Percentiles rank a stretch among this genome's conserved stretches.
phyloP scores from a whole-genome alignment of 1,284 basidiomycete species.

The Ustilago vetiveriae region DNA sequence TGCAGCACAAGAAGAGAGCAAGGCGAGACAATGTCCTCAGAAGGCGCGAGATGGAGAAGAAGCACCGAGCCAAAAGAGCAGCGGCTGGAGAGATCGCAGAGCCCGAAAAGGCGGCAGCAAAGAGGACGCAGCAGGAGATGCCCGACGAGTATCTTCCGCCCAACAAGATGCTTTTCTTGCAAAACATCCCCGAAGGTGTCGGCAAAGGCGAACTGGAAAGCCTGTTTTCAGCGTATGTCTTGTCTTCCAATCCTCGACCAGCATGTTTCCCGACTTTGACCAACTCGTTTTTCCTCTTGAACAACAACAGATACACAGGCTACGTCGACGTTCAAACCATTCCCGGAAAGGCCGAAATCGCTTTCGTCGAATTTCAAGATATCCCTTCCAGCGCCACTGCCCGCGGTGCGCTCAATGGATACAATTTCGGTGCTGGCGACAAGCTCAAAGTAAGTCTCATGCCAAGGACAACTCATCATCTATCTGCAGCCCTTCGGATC shows the following conservation, averaged over 20 bases:
- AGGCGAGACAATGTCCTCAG: constrained; percentile 48
- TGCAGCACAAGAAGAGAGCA: constrained; percentile 52
- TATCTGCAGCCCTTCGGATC: background rate
- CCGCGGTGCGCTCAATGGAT: constrained; percentile 62
- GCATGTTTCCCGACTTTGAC: background rate
- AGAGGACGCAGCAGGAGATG: constrained; percentile 70
- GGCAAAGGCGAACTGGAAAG: constrained; percentile 54
- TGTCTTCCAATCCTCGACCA: background rate
- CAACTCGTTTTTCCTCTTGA: background rate
- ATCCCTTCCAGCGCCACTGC: constrained; percentile 55
- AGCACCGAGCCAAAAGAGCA: constrained; percentile 43
- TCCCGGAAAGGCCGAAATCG: constrained; percentile 63
- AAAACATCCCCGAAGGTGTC: constrained; percentile 69
- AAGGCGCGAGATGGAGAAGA: constrained; percentile 48
- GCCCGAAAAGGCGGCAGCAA: constrained; percentile 32
- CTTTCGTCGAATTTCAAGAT: constrained; percentile 64
- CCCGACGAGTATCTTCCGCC: constrained; percentile 99
- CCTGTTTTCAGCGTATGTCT: constrained; percentile 56
- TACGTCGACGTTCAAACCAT: constrained; percentile 62
- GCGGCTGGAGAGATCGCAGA: constrained; percentile 47
- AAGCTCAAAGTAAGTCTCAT: constrained; percentile 56
- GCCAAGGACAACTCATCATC: no score
- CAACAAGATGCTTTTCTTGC: constrained; percentile 97
- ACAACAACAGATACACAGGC: constrained; percentile 50
- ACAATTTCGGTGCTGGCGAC: constrained; percentile 58